Evolutionary conservation across 495 filamentous ascomycete species (phyloP).

Genomic region (Neurospora pannonica): DNA sequence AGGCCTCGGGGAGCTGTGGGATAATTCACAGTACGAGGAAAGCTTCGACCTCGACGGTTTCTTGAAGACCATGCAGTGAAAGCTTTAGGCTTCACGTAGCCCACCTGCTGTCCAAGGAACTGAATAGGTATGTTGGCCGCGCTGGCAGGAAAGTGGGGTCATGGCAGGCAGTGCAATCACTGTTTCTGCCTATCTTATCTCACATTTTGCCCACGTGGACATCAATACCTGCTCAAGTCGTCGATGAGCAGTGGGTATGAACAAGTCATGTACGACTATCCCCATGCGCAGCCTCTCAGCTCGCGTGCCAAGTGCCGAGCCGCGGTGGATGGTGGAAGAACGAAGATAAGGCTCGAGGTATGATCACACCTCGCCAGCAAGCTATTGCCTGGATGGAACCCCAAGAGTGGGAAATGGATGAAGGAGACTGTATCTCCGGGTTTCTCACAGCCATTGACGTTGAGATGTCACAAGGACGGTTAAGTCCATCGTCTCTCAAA

Average conservation of each 20-base stretch:
- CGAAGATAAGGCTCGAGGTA: background rate
- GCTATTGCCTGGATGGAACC: background rate
- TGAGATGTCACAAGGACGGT: background rate
- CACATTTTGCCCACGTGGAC: no score
- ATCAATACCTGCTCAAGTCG: background rate
- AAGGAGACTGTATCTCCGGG: background rate
- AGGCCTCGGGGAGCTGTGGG: constrained; percentile 92
- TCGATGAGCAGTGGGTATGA: background rate
- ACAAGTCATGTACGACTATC: background rate
- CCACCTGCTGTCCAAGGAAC: background rate
- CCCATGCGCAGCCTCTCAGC: background rate
- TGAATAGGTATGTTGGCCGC: background rate
- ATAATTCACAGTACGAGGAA: constrained; percentile 92
- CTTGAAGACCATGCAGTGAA: constrained; percentile 72
- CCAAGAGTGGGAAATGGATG: background rate
- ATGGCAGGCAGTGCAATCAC: no score
- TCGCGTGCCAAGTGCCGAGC: background rate
- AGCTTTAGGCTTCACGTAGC: background rate
- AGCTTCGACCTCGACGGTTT: constrained; percentile 93
- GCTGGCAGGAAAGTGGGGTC: no score
- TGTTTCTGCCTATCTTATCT: no score
- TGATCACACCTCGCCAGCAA: background rate
- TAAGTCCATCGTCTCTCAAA: background rate
- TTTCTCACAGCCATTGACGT: background rate
- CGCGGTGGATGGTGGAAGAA: background rate